These are phyloP conservation scores for Perilla frutescens DNA, from an alignment of 257 asterid species.

Conservation along the genomic window DNA sequence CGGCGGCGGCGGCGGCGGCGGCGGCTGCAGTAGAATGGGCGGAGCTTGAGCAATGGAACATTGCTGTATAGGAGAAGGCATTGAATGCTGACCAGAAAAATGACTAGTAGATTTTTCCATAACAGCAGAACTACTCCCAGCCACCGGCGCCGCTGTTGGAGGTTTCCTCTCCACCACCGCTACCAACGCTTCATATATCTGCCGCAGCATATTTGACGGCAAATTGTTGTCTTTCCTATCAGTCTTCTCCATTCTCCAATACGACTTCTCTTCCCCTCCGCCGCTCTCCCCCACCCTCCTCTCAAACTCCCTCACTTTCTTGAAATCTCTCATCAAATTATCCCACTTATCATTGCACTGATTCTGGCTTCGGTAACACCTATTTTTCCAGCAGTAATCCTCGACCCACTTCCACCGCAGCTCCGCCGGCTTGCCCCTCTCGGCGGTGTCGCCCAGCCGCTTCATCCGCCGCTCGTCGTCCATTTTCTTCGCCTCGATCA, in stretches of 20 bases:
- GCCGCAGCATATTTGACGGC: constrained; percentile 85
- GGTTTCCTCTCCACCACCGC: constrained; percentile 70
- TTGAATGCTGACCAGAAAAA: constrained; percentile 5
- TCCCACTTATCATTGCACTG: constrained; percentile 99
- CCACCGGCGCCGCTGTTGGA: not conserved
- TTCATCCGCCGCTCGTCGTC: constrained; percentile 85
- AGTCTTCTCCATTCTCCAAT: constrained; percentile 81
- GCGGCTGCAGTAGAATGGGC: constrained; percentile 35
- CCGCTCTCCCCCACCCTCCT: constrained; percentile 30
- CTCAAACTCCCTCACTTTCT: constrained; percentile 81
- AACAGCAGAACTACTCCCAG: constrained; percentile 26
- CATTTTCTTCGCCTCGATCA: constrained; percentile 87
- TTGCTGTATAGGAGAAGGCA: constrained; percentile 44
- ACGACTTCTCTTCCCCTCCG: constrained; percentile 43
- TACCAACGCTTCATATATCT: constrained; percentile 72
- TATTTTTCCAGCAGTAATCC: constrained; percentile 83
- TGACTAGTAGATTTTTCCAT: not conserved
- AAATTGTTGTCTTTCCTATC: constrained; percentile 73
- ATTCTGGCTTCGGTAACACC: constrained; percentile 84
- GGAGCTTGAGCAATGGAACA: constrained; percentile 34
- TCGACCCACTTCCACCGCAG: constrained; percentile 98
- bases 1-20: constrained; percentile 39
- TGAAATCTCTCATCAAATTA: constrained; percentile 92
- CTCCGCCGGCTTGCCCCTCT: constrained; percentile 77
- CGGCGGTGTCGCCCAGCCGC: constrained; percentile 54